Conservation (phyloP, 768 basidiomycete species). For the Fomitopsis serialis region DNA sequence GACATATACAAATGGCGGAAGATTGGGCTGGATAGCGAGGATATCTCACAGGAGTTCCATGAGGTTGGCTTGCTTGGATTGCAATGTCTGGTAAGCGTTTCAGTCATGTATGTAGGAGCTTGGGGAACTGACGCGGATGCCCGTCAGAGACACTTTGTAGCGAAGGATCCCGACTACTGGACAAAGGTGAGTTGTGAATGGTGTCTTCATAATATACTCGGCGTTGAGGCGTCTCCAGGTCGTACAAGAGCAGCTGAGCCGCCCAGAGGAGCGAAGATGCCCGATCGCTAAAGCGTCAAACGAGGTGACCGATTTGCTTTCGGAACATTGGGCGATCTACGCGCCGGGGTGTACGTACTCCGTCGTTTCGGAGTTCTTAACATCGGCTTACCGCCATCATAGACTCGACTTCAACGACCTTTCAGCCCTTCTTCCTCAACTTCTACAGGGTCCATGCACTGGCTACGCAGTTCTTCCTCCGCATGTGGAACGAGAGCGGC, state of each 20-base stretch:
- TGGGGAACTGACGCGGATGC: not conserved
- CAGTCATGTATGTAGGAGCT: not conserved
- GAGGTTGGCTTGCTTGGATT: constrained; percentile 78
- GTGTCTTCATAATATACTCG: not conserved
- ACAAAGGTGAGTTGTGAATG: constrained; percentile 45
- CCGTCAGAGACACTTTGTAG: constrained; percentile 59
- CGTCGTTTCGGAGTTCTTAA: not conserved
- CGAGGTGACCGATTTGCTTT: constrained; percentile 78
- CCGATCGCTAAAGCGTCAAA: constrained; percentile 81
- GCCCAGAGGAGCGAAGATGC: constrained; percentile 70
- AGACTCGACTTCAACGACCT: constrained; percentile 79
- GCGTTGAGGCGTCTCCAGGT: constrained; percentile 37
- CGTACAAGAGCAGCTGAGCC: constrained; percentile 73
- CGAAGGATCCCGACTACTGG: constrained; percentile 65
- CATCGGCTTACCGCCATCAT: constrained; percentile 7
- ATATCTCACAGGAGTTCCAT: constrained; percentile 69
- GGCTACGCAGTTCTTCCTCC: constrained; percentile 83
- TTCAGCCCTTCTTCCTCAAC: constrained; percentile 85
- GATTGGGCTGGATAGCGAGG: constrained; percentile 74
- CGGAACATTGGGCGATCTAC: constrained; percentile 82
- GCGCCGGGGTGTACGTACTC: constrained; percentile 70
- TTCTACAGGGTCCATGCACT: constrained; percentile 76
- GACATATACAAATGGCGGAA: constrained; percentile 65
- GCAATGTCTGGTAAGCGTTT: constrained; percentile 62
- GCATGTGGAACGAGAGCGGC: constrained; percentile 89